Conservation (phyloP, 2,329 filamentous ascomycete genomes). For the Aspergillus candidus region DNA sequence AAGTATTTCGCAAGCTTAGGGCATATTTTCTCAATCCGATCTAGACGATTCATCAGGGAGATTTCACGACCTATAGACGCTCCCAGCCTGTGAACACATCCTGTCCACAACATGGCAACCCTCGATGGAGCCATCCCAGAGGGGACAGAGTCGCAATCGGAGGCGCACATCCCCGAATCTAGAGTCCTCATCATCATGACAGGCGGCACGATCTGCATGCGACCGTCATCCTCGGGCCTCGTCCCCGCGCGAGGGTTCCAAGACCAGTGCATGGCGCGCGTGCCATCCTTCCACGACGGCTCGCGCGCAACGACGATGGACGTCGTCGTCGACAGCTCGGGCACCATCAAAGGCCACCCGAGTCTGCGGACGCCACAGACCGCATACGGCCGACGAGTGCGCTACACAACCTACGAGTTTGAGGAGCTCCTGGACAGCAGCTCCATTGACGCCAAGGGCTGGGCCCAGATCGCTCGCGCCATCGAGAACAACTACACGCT, state of each 20-base stretch:
- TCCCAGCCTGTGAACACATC: no score
- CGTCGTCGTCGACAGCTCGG: conserved; percentile 48
- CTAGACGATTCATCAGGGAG: no score
- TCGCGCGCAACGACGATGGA: conserved; percentile 52
- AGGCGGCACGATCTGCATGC: conserved; percentile 79
- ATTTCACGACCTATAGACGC: no score
- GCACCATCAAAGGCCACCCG: conserved; percentile 50
- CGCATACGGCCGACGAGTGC: conserved; percentile 71
- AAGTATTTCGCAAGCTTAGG: no score
- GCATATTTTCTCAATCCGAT: no score
- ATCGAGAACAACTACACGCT: conserved; percentile 78
- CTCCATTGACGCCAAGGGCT: conserved; percentile 79
- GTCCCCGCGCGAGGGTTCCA: conserved; percentile 76
- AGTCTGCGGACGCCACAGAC: conserved; percentile 75
- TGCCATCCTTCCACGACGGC: conserved; percentile 79
- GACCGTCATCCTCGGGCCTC: conserved; percentile 70
- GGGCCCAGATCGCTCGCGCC: conserved; percentile 76
- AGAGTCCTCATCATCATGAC: conserved; percentile 87
- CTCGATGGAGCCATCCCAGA: conserved; percentile 18
- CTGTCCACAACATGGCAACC: conserved; percentile 14
- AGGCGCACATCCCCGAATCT: conserved; percentile 56
- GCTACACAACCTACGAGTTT: conserved; percentile 82
- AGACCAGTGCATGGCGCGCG: conserved; percentile 71
- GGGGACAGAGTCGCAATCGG: conserved; percentile 16
- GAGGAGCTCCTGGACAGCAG: conserved; percentile 79